Evolutionary conservation across 2,329 filamentous ascomycete species (phyloP).

Genomic region (Verticillium nonalfalfae): DNA sequence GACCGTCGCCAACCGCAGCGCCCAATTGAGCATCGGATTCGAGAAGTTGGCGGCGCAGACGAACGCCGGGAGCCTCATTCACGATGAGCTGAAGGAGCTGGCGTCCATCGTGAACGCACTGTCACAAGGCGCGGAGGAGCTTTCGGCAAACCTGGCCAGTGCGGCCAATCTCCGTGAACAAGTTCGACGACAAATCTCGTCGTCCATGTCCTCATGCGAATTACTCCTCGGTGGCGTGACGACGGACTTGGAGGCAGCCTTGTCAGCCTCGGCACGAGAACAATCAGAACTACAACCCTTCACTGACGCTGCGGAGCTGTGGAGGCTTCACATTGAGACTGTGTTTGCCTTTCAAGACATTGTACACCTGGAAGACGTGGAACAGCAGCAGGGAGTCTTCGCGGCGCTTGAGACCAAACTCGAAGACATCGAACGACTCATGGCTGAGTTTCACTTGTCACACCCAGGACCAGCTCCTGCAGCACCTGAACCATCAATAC

Average conservation of each 20-base stretch:
- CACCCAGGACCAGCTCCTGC: not conserved
- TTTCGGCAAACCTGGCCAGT: not conserved
- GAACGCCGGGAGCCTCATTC: not conserved
- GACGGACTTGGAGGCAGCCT: not conserved
- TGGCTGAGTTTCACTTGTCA: not conserved
- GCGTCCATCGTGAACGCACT: not conserved
- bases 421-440: not conserved
- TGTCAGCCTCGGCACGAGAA: not conserved
- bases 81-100: not conserved
- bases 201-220: not conserved
- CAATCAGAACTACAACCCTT: not conserved
- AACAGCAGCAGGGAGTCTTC: not conserved
- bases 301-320: not conserved
- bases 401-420: not conserved
- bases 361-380: not conserved
- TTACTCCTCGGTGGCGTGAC: not conserved
- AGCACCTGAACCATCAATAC: not conserved
- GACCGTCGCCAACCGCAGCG: conserved; percentile 1
- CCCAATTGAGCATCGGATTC: not conserved
- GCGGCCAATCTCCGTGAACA: not conserved
- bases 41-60: not conserved
- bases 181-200: not conserved
- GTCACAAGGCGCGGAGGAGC: not conserved
- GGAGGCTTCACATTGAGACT: not conserved
- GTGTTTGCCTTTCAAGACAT: not conserved